Conservation (phyloP, 2,329 filamentous ascomycete genomes). For the Ascochyta viciae-villosae region DNA sequence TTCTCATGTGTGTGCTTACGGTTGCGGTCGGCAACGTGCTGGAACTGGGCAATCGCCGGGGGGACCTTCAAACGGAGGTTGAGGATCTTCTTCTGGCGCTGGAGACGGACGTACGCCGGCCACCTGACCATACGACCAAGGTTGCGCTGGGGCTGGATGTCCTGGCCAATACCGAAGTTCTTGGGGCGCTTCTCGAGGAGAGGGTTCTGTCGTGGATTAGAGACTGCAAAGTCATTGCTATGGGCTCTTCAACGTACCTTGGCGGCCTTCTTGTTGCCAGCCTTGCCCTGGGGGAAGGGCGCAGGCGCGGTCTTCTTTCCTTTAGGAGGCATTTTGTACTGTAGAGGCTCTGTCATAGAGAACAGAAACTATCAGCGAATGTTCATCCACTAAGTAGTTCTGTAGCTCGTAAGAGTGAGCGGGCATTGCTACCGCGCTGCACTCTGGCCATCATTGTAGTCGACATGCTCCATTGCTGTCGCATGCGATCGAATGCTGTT, state of each 20-base stretch:
- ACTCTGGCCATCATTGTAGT: slow-evolving; percentile 49
- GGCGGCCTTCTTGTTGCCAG: slow-evolving; percentile 87
- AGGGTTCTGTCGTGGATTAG: slow-evolving; percentile 75
- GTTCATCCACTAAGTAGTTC: slow-evolving; percentile 72
- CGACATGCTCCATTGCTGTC: slow-evolving; percentile 39
- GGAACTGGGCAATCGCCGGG: slow-evolving; percentile 96
- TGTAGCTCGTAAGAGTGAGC: slow-evolving; percentile 50
- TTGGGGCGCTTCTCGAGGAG: slow-evolving; percentile 97
- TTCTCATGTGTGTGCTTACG: slow-evolving; percentile 33
- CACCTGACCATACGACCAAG: slow-evolving; percentile 87
- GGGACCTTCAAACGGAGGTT: slow-evolving; percentile 99
- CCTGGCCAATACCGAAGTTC: slow-evolving; percentile 99
- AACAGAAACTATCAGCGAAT: slow-evolving; percentile 97
- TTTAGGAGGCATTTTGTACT: slow-evolving; percentile 67
- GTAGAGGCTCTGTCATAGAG: slow-evolving; percentile 98
- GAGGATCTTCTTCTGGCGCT: slow-evolving; percentile 95
- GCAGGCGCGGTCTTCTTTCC: slow-evolving; percentile 98
- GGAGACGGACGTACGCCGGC: slow-evolving; percentile 93
- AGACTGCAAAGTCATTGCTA: slow-evolving; percentile 10
- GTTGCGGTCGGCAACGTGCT: slow-evolving; percentile 75
- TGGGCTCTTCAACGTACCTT: slow-evolving; percentile 74
- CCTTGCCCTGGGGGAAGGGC: slow-evolving; percentile 73
- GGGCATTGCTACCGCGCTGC: slow-evolving; percentile 46
- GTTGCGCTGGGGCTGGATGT: slow-evolving; percentile 81
- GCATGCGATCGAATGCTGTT: slow-evolving; percentile 43